Conservation (phyloP, 768 basidiomycete species). For the Amanita rimosa region DNA sequence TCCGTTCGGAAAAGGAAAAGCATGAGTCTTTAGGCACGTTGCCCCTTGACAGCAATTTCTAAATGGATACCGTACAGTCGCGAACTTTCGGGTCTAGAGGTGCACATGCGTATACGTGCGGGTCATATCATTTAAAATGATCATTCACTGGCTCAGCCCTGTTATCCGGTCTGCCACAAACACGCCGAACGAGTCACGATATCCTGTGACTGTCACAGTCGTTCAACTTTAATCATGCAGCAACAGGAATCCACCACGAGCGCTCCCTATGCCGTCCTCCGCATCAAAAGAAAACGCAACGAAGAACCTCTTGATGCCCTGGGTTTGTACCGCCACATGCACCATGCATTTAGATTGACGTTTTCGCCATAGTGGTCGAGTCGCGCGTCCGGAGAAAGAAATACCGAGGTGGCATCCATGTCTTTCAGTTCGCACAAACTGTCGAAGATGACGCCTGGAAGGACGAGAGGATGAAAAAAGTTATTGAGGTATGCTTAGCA, state of each 20-base stretch:
- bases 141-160: no score
- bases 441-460: slow-evolving; percentile 64
- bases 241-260: slow-evolving; percentile 19
- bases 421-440: slow-evolving; percentile 77
- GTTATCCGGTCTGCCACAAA: not conserved
- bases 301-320: slow-evolving; percentile 79
- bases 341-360: slow-evolving; percentile 8
- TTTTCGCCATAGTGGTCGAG: slow-evolving; percentile 44
- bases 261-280: slow-evolving; percentile 52
- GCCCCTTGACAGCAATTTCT: not conserved
- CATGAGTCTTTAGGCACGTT: not conserved
- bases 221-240: slow-evolving; percentile 17
- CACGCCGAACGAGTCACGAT: not conserved
- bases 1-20: not conserved
- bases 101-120: no score
- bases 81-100: no score
- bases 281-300: slow-evolving; percentile 74
- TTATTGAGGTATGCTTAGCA: slow-evolving; percentile 42
- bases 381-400: slow-evolving; percentile 51
- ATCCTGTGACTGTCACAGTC: not conserved
- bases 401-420: slow-evolving; percentile 37
- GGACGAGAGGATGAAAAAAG: slow-evolving; percentile 41
- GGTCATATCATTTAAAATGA: no score
- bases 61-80: not conserved
- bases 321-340: slow-evolving; percentile 29